Base-by-base conservation (phyloP, 371 early-diverging fungal genomes). In the Circinella umbellata region DNA sequence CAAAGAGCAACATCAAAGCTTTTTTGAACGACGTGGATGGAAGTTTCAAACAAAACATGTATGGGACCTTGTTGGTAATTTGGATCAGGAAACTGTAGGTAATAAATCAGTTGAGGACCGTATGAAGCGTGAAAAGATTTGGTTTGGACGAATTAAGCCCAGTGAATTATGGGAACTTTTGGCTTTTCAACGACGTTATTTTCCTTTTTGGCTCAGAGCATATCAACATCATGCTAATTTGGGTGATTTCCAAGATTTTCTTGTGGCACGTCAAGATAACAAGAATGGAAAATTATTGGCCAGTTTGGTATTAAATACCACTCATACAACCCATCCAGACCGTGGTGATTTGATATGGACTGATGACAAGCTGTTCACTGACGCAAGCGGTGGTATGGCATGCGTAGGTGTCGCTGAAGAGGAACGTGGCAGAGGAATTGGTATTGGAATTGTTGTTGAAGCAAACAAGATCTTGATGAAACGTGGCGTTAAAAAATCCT, bases 391-490 rank as follows among this genome's bases (percentile, higher is more conserved):
- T 17, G 83, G 80, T 13, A 78, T 85, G 79, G 78, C 85, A 34
- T 82, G 85, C 61, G 85, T 85, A 15, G 83, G 85, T 15, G 78
- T 82, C 14, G 79, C 81, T 1, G 67, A 63, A 7, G 78, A 82
- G 42, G 70, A 75, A 61, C 73, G 83, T 53, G 83, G 83, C 1
- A 73, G 81, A 70, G 83, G 81, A 7, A 80, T 81, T 64, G 81
- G 83, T 4, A 49, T 80, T 14, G 81, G 81, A 10, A 68, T 82
- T 36, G 81, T 82, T 20, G 79, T 74, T 18, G 72, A 79, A 69
- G 85, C 80, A 1, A 82, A 82, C 55, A 66, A 77, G 36, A 59
- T 76, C 7, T 68, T 85, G 13, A 69, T 64, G 60, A 61, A 68
- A 20, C 78, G 85, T 46, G 79, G 81, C 8, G 83, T 82, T 14